These are phyloP conservation scores for Hymenoscyphus repandus DNA, from an alignment of 2,329 filamentous ascomycete species.

Conservation along the genomic window DNA sequence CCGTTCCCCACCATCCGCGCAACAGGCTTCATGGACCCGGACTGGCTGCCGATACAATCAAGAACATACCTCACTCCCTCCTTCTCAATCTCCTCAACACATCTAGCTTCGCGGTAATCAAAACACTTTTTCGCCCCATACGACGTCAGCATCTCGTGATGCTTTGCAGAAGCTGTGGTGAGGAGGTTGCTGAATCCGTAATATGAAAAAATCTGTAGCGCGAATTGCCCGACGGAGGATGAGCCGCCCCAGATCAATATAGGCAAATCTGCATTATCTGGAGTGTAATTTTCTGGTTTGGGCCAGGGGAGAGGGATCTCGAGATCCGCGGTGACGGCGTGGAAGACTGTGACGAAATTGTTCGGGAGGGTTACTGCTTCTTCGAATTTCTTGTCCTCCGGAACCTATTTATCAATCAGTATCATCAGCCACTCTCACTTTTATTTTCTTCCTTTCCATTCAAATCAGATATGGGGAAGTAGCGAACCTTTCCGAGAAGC, in stretches of 20 bases:
- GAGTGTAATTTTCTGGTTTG: conserved; percentile 2
- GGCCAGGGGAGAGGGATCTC: conserved; percentile 53
- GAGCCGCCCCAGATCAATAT: conserved; percentile 35
- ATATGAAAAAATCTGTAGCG: conserved; percentile 40
- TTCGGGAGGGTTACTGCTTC: conserved; percentile 48
- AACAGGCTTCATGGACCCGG: conserved; percentile 44
- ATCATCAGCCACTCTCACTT: too few relatives aligned
- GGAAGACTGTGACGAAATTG: conserved; percentile 56
- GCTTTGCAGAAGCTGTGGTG: conserved; percentile 25
- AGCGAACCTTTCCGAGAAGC: conserved; percentile 38
- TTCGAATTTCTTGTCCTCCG: conserved; percentile 36
- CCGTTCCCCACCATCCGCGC: conserved; percentile 44
- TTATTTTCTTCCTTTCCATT: too few relatives aligned
- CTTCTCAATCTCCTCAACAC: conserved; percentile 5
- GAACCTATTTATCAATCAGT: conserved; percentile 32
- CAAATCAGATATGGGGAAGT: too few relatives aligned
- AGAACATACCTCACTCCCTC: conserved; percentile 35
- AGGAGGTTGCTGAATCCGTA: conserved; percentile 48
- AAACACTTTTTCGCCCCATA: conserved; percentile 29
- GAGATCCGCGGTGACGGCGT: conserved; percentile 47
- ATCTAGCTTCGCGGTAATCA: conserved; percentile 28
- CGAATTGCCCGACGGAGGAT: conserved; percentile 31
- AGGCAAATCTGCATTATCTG: conserved; percentile 26
- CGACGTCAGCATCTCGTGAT: conserved; percentile 28
- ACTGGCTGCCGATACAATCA: conserved; percentile 49